Conservation (phyloP, 768 basidiomycete genomes). For the Serendipita sp. region DNA sequence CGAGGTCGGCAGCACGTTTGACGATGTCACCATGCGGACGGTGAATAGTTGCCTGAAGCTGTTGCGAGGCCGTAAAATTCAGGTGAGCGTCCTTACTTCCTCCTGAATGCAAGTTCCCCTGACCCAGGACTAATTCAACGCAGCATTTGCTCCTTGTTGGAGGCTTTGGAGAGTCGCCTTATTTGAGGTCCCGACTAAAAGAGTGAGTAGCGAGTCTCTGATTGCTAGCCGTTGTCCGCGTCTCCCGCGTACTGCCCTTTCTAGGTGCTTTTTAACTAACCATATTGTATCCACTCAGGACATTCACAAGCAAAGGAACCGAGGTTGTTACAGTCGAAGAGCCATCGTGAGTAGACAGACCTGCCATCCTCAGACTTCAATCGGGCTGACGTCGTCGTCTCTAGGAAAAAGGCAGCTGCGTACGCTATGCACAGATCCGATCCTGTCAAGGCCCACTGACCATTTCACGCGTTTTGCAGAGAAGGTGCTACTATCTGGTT, state of each 20-base stretch:
- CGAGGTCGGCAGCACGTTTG: background rate
- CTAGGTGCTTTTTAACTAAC: no score
- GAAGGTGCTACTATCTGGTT: conserved; percentile 6
- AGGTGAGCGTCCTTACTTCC: background rate
- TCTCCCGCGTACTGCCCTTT: no score
- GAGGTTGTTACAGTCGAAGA: background rate
- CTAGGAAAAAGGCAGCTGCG: background rate
- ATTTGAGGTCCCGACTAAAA: background rate
- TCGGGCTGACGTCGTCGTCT: background rate
- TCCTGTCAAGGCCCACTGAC: background rate
- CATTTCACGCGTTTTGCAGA: background rate
- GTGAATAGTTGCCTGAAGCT: background rate
- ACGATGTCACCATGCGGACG: background rate
- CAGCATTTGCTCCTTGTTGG: background rate
- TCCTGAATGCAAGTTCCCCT: no score
- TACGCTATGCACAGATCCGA: background rate
- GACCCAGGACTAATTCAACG: background rate
- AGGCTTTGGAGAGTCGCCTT: background rate
- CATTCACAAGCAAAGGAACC: background rate
- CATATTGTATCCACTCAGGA: no score
- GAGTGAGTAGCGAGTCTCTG: background rate
- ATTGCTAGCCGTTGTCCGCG: no score
- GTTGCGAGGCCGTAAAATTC: background rate
- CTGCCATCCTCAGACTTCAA: background rate
- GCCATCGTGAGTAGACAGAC: background rate